Conservation (phyloP, 2,329 filamentous ascomycete species). For the Diaporthe sp. region DNA sequence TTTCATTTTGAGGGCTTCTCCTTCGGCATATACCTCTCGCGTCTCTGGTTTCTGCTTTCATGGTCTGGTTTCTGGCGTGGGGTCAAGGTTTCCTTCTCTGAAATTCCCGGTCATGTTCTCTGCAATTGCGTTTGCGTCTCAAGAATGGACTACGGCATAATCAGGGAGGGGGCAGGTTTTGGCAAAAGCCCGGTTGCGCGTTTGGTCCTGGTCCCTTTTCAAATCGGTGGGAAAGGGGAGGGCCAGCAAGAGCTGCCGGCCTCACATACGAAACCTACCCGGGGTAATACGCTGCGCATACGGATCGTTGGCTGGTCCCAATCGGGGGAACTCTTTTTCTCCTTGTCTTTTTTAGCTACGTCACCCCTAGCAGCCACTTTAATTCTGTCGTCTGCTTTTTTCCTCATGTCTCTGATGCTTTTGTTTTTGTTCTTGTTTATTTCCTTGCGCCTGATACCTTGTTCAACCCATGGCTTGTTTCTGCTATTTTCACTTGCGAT, state of each 20-base stretch:
- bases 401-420: conserved; percentile 47
- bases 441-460: conserved; percentile 66
- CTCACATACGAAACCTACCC: conserved; percentile 49
- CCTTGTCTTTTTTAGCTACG: conserved; percentile 62
- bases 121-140: conserved; percentile 47
- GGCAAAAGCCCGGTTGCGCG: conserved; percentile 51
- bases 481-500: conserved; percentile 37
- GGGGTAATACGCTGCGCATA: conserved; percentile 52
- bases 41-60: conserved; percentile 48
- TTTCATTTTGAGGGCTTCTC: conserved; percentile 49
- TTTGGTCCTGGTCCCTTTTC: conserved; percentile 47
- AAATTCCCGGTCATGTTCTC: conserved; percentile 45
- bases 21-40: conserved; percentile 58
- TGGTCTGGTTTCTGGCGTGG: conserved; percentile 44
- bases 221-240: conserved; percentile 46
- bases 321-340: conserved; percentile 55
- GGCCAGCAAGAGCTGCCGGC: conserved; percentile 47
- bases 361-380: conserved; percentile 55
- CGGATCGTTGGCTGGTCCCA: conserved; percentile 65
- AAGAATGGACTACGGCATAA: conserved; percentile 59
- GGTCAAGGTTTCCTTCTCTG: conserved; percentile 42
- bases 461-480: conserved; percentile 62
- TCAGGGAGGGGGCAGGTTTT: conserved; percentile 52
- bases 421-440: conserved; percentile 33
- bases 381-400: conserved; percentile 52